These are phyloP conservation scores for Globomyces sp. DNA, from an alignment of 371 early-diverging fungal species.

Conservation along the genomic window DNA sequence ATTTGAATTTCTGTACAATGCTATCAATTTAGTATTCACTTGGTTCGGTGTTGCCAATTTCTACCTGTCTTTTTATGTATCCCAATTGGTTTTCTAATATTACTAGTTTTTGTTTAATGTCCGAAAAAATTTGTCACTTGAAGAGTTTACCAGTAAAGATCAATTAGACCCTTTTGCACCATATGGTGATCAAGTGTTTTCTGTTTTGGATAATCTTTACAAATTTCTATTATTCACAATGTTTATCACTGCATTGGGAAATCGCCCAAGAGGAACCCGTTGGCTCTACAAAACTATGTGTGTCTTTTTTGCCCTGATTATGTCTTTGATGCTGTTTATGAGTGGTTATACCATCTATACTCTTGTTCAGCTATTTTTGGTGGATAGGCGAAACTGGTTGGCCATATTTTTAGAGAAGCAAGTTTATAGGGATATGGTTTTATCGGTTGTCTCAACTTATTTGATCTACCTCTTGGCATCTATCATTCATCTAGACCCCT, in stretches of 20 bases:
- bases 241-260: constrained; percentile 87
- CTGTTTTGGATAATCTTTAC: constrained; percentile 63
- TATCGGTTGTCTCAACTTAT: constrained; percentile 77
- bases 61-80: constrained; percentile 69
- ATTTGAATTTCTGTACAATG: constrained; percentile 48
- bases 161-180: constrained; percentile 34
- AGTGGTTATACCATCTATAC: constrained; percentile 39
- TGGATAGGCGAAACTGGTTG: background rate
- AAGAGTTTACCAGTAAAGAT: constrained; percentile 8
- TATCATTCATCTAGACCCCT: constrained; percentile 77
- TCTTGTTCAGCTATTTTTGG: constrained; percentile 14
- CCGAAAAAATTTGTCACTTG: background rate
- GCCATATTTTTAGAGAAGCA: constrained; percentile 23
- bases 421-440: constrained; percentile 71
- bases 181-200: constrained; percentile 17
- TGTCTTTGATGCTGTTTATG: constrained; percentile 70
- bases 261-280: constrained; percentile 75
- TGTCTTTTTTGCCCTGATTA: constrained; percentile 67
- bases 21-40: constrained; percentile 60
- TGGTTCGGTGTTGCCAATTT: constrained; percentile 73
- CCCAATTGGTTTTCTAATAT: background rate
- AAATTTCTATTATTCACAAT: constrained; percentile 67
- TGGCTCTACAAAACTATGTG: constrained; percentile 61
- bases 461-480: constrained; percentile 78
- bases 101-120: constrained; percentile 39